Conservation (phyloP, 2,329 filamentous ascomycete genomes). For the Verticillium dahliae region DNA sequence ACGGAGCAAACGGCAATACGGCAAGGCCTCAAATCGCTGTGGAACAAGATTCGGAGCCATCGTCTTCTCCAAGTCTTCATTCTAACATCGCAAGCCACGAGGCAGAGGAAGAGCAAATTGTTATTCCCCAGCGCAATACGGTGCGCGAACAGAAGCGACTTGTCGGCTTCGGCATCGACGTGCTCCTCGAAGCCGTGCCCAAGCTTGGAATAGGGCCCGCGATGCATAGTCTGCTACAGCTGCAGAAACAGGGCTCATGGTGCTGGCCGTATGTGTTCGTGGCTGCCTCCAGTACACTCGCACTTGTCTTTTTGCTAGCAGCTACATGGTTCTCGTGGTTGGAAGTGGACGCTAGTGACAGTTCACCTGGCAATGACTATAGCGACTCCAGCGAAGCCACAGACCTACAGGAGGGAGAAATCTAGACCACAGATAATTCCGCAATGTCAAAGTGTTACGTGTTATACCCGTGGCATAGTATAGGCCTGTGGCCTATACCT, state of each 20-base stretch:
- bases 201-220: neutral
- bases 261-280: neutral
- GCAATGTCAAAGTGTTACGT: too few relatives aligned
- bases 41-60: neutral
- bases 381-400: too few relatives aligned
- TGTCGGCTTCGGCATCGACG: neutral
- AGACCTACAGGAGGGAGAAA: too few relatives aligned
- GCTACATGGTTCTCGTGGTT: neutral
- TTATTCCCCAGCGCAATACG: neutral
- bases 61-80: neutral
- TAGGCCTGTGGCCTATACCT: too few relatives aligned
- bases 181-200: neutral
- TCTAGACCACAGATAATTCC: too few relatives aligned
- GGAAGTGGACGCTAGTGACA: neutral
- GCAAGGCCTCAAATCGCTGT: too few relatives aligned
- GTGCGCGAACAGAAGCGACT: neutral
- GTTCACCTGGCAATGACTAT: too few relatives aligned
- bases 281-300: neutral
- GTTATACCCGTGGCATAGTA: too few relatives aligned
- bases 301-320: neutral
- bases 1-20: neutral
- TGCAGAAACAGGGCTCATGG: neutral
- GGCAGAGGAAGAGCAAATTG: neutral
- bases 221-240: neutral
- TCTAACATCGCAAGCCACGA: neutral